A percentile compares a stretch with the other conserved stretches of the same genome.
Evolutionary conservation across 1,284 basidiomycete species (phyloP).

Genomic region (Trichosporon asahii): DNA sequence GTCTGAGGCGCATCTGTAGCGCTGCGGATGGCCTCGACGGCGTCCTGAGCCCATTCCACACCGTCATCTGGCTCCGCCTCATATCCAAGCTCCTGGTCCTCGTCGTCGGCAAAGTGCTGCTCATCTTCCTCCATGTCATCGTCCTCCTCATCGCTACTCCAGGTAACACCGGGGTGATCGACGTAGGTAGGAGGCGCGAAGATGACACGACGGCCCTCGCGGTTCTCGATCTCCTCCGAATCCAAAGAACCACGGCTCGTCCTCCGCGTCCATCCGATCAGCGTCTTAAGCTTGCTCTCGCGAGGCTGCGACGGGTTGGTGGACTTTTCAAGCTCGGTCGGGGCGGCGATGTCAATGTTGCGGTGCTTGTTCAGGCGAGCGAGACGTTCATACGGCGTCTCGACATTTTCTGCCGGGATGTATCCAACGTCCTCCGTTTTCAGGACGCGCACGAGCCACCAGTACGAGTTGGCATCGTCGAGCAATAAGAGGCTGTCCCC

Average conservation of each 20-base stretch:
- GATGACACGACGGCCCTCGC: slow-evolving; percentile 44
- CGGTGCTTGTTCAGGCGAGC: slow-evolving; percentile 95
- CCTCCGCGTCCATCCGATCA: slow-evolving; percentile 34
- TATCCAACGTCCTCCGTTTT: slow-evolving; percentile 99
- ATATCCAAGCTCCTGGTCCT: slow-evolving; percentile 21
- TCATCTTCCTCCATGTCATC: slow-evolving; percentile 56
- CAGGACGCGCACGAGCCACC: slow-evolving; percentile 94
- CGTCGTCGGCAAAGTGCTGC: slow-evolving; percentile 59
- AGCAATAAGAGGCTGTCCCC: slow-evolving; percentile 89
- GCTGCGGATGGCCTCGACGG: slow-evolving; percentile 47
- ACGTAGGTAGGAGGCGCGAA: slow-evolving; percentile 56
- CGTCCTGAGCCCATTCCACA: slow-evolving; percentile 54
- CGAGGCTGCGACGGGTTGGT: neutral
- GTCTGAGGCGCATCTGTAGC: slow-evolving; percentile 31
- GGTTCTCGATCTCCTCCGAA: slow-evolving; percentile 24
- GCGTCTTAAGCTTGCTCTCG: slow-evolving; percentile 31
- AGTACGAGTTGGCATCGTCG: slow-evolving; percentile 95
- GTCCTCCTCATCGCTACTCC: slow-evolving; percentile 72
- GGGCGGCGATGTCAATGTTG: slow-evolving; percentile 76
- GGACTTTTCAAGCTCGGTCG: slow-evolving; percentile 36
- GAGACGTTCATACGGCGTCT: slow-evolving; percentile 94
- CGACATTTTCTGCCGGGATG: slow-evolving; percentile 98
- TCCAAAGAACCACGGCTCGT: slow-evolving; percentile 9
- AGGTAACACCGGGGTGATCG: slow-evolving; percentile 56
- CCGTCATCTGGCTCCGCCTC: slow-evolving; percentile 55